These are phyloP conservation scores for Cardiospermum halicacabum DNA, from an alignment of 345 rosid species.

Conservation along the genomic window DNA sequence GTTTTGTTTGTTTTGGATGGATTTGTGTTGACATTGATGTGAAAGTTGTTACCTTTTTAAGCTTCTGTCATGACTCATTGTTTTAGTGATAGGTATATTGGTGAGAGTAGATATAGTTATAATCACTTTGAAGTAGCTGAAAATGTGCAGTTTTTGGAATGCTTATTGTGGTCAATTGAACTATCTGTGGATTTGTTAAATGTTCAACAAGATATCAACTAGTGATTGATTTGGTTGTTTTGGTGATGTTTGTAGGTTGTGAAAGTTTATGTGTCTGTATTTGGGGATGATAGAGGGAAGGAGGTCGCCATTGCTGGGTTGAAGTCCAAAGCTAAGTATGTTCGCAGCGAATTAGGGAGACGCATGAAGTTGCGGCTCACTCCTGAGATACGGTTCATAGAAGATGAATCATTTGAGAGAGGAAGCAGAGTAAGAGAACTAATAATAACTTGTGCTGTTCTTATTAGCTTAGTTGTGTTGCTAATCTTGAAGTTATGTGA, in stretches of 20 bases:
- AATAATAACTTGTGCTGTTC: constrained; percentile 5
- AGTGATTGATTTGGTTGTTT: neutral
- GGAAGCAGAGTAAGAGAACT: constrained; percentile 79
- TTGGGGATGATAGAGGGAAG: constrained; percentile 94
- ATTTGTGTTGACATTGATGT: neutral
- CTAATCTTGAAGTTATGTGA: neutral
- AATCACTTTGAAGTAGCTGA: neutral
- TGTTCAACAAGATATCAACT: neutral
- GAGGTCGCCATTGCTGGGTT: constrained; percentile 83
- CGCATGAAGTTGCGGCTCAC: constrained; percentile 87
- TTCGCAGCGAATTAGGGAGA: constrained; percentile 70
- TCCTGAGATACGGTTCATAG: constrained; percentile 83
- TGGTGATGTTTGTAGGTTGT: constrained; percentile 51
- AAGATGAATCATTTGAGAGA: constrained; percentile 83
- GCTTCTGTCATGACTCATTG: no score
- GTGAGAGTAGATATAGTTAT: neutral
- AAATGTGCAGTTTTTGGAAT: neutral
- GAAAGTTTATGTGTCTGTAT: constrained; percentile 89
- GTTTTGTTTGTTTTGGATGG: neutral
- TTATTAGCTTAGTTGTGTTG: neutral
- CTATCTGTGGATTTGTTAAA: no score
- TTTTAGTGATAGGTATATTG: neutral
- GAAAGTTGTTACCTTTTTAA: neutral
- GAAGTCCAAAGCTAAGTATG: constrained; percentile 77
- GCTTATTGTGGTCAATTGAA: neutral